phyloP scores from a whole-genome alignment of 805 yeast species.

The Komagataella mondaviorum region DNA sequence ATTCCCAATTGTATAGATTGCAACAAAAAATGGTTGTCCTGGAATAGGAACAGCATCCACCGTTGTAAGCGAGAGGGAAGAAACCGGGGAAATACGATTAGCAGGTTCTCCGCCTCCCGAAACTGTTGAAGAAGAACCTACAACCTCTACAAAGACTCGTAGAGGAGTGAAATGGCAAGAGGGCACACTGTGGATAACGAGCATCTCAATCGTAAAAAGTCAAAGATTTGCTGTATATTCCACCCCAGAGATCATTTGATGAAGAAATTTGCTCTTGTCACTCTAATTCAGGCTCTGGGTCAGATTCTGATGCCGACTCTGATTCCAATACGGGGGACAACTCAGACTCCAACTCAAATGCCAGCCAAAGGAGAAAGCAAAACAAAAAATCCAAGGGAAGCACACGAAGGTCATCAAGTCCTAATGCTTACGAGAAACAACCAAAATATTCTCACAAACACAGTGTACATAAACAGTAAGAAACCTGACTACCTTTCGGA shows the following conservation, averaged over 20 bases:
- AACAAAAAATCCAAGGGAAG: conserved; percentile 1
- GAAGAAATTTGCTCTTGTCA: conserved; percentile 24
- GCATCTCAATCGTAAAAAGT: conserved; percentile 73
- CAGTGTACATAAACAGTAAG: too few species aligned
- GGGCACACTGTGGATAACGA: conserved; percentile 86
- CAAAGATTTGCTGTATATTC: conserved; percentile 79
- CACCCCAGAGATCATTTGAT: conserved; percentile 61
- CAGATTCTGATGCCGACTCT: conserved; percentile 20
- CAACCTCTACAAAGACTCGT: conserved; percentile 8
- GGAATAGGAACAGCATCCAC: not conserved
- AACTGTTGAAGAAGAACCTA: not conserved
- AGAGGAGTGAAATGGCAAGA: conserved; percentile 72
- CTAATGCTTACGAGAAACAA: conserved; percentile 83
- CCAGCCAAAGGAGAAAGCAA: not conserved
- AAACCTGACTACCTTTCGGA: too few species aligned
- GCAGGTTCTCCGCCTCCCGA: not conserved
- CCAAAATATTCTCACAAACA: conserved; percentile 34
- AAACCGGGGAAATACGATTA: not conserved
- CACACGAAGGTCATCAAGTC: conserved; percentile 22
- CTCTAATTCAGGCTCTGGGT: conserved; percentile 6
- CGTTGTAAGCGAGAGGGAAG: not conserved
- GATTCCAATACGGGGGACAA: conserved; percentile 17
- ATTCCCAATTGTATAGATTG: not conserved
- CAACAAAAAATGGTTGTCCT: not conserved
- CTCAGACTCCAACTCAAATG: conserved; percentile 3